Evolutionary conservation across 2,329 filamentous ascomycete species (phyloP), one percentile per base, ranked within the genome.

Genomic region (Knufia fluminis): DNA sequence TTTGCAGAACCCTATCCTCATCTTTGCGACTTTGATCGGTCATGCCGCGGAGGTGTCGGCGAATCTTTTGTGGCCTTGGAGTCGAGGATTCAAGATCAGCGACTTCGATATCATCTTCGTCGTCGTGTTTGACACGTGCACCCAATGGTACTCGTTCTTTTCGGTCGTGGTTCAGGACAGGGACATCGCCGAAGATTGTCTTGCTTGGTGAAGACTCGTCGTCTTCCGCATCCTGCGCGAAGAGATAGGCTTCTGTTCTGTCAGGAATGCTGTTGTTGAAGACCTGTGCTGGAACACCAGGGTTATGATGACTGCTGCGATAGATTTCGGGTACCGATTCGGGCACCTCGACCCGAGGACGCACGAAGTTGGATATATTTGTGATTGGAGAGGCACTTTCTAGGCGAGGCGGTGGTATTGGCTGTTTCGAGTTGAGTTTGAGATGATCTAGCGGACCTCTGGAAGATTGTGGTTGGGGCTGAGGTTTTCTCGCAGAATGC

Each of bases 61-160:
- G 19, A 20, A 19, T 8, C 19, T 22, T 24, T 19, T 20, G 32
- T 12, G 26, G 16, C 17, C 19, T 28, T 20, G 28, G 14, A 10
- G 42, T 23, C 9, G 42, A 24, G 22, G 14, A 28, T 12, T 33
- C 22, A 12, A 48, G 8, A 16, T 28, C 24, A 28, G 17, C 23
- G 10, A 32, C 26, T 9, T 45, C 42, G n/a, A 45, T 35, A 14
- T 8, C 4, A 3, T n/a, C 22, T 40, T 48, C 33, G 17, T 19
- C 12, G 8, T 36, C 17, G 4, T 14, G 42, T 12, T 23, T 36
- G 31, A 46, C 4, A 12, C 45, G 23, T 23, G 45, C 45, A 32
- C 45, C 33, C 6, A 40, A 4, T 10, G 45, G 45, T 7, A 48
- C 45, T 28, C 45, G 45, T 26, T 48, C 45, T 14, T 35, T 17